phyloP scores from a whole-genome alignment of 257 asterid species.

The Cinchona pubescens region DNA sequence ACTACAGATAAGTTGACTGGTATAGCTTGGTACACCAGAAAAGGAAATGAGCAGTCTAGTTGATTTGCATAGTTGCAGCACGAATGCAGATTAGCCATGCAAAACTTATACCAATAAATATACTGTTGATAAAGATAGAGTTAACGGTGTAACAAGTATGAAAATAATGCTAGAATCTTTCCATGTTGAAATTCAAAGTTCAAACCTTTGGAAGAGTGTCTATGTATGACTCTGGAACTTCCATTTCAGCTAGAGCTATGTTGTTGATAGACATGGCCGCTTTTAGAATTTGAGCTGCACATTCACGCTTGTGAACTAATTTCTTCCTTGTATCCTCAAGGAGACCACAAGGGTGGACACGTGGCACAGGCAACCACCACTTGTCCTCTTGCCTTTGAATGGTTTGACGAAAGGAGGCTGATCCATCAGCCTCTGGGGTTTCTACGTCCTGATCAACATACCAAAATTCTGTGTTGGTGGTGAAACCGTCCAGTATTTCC shows the following conservation, averaged over 20 bases:
- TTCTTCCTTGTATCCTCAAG: conserved; percentile 53
- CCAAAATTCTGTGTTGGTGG: conserved; percentile 65
- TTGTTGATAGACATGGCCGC: conserved; percentile 82
- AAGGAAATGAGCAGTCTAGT: neutral
- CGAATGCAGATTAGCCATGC: conserved; percentile 9
- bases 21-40: neutral
- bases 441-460: conserved; percentile 78
- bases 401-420: conserved; percentile 56
- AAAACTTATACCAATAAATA: conserved; percentile 4
- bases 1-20: neutral
- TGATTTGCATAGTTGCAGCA: conserved; percentile 1
- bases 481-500: conserved; percentile 80
- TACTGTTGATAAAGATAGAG: neutral
- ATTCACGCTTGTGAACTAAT: conserved; percentile 68
- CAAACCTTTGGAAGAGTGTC: conserved; percentile 91
- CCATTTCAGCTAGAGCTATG: conserved; percentile 81
- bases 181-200: neutral
- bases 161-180: neutral
- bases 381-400: conserved; percentile 76
- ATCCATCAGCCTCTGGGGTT: conserved; percentile 63
- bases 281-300: conserved; percentile 80
- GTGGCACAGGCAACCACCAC: conserved; percentile 99
- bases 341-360: conserved; percentile 80
- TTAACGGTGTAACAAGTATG: neutral
- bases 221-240: conserved; percentile 80